A percentile compares a stretch with the other conserved stretches of the same genome.
These are phyloP conservation scores for Rhododendron vialii DNA, from an alignment of 148 eudicot species.

Conservation along the genomic window DNA sequence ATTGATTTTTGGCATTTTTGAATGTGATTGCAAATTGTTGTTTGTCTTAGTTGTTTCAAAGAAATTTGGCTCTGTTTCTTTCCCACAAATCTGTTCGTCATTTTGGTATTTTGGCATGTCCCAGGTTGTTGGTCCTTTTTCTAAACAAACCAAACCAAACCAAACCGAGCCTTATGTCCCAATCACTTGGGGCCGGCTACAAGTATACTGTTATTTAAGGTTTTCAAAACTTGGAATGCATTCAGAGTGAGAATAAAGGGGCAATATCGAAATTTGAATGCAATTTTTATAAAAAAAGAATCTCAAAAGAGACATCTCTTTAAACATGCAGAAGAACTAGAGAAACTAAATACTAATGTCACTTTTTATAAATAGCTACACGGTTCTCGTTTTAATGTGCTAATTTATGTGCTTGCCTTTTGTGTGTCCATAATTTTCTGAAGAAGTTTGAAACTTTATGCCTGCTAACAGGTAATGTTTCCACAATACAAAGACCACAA, in stretches of 20 bases:
- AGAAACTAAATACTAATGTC: not conserved
- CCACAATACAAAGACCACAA: constrained; percentile 5
- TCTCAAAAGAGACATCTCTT: not conserved
- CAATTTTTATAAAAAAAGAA: not conserved
- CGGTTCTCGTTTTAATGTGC: constrained; percentile 4
- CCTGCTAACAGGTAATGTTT: constrained; percentile 8
- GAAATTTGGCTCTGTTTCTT: not conserved
- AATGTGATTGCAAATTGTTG: not conserved
- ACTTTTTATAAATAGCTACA: not conserved
- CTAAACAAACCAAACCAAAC: too few species aligned
- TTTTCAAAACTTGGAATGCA: not conserved
- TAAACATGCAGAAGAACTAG: not conserved
- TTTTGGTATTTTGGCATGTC: not conserved
- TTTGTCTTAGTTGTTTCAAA: not conserved
- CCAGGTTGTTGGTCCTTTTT: not conserved
- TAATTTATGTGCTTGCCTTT: not conserved
- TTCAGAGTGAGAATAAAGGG: not conserved
- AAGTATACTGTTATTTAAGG: not conserved
- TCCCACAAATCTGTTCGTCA: not conserved
- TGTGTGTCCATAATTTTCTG: not conserved
- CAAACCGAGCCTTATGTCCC: too few species aligned
- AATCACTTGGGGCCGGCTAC: too few species aligned
- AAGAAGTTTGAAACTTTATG: not conserved
- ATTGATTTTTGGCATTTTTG: not conserved
- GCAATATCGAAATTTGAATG: not conserved